Conservation (phyloP, 2,329 filamentous ascomycete species). For the Furcasterigmium sp. region DNA sequence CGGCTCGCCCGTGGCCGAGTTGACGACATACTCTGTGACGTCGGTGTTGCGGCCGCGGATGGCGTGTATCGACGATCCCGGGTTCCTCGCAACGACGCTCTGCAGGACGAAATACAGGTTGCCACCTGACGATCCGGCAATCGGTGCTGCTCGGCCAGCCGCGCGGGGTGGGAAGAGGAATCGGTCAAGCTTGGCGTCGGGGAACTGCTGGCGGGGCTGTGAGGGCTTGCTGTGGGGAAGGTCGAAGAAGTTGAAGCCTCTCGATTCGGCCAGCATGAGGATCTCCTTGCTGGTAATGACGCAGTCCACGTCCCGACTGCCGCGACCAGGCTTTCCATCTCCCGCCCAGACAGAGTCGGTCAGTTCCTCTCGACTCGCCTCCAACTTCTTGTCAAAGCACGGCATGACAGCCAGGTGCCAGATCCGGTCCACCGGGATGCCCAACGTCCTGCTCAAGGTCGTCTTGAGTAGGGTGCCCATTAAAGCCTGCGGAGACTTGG, state of each 20-base stretch:
- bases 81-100: constrained; percentile 64
- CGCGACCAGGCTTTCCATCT: constrained; percentile 40
- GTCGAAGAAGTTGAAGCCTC: constrained; percentile 69
- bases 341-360: constrained; percentile 72
- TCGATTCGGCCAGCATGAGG: constrained; percentile 78
- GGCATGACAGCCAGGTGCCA: constrained; percentile 98
- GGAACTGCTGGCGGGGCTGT: constrained; percentile 54
- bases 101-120: constrained; percentile 82
- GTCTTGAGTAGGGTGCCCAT: constrained; percentile 89
- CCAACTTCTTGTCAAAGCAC: constrained; percentile 98
- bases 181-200: constrained; percentile 61
- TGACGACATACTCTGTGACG: constrained; percentile 77
- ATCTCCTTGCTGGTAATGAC: constrained; percentile 97
- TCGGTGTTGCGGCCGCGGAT: constrained; percentile 82
- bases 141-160: constrained; percentile 38
- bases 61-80: constrained; percentile 66
- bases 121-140: constrained; percentile 79
- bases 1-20: constrained; percentile 47
- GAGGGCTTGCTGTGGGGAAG: constrained; percentile 55
- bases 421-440: constrained; percentile 71
- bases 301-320: constrained; percentile 87
- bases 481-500: constrained; percentile 93
- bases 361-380: constrained; percentile 88
- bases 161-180: constrained; percentile 66
- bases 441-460: constrained; percentile 65